These are phyloP conservation scores for Skeletonema costatum DNA, from an alignment of 108 stramenopile genomes.

Conservation along the genomic window DNA sequence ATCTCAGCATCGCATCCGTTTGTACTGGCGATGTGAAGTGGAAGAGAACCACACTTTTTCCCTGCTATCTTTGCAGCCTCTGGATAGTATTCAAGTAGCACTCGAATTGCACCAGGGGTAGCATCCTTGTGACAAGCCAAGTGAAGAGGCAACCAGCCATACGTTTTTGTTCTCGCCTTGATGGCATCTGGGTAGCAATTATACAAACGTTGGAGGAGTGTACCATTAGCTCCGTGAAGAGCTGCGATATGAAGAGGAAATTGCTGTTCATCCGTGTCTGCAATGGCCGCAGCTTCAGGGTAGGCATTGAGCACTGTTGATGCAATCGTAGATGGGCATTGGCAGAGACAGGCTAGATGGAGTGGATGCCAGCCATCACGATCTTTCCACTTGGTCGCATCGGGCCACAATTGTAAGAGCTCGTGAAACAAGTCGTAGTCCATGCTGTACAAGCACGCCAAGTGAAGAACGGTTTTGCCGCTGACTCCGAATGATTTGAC, in stretches of 20 bases:
- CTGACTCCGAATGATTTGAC: slow-evolving; percentile 50
- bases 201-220: slow-evolving; percentile 36
- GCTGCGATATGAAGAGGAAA: slow-evolving; percentile 53
- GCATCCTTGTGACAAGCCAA: slow-evolving; percentile 50
- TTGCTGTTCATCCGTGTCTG: slow-evolving; percentile 38
- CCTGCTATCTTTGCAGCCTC: slow-evolving; percentile 38
- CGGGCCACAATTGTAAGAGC: slow-evolving; percentile 36
- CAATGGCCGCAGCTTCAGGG: slow-evolving; percentile 47
- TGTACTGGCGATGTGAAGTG: slow-evolving; percentile 41
- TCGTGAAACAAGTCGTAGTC: slow-evolving; percentile 42
- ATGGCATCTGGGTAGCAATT: slow-evolving; percentile 52
- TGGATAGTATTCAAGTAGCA: slow-evolving; percentile 39
- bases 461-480: slow-evolving; percentile 52
- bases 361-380: slow-evolving; percentile 52
- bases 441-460: slow-evolving; percentile 40
- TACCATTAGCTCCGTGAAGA: slow-evolving; percentile 36
- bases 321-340: slow-evolving; percentile 36
- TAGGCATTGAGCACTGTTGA: slow-evolving; percentile 43
- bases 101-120: slow-evolving; percentile 33
- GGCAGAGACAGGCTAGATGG: slow-evolving; percentile 44
- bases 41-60: slow-evolving; percentile 46
- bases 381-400: slow-evolving; percentile 51
- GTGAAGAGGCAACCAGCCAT: slow-evolving; percentile 53
- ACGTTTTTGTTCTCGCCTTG: slow-evolving; percentile 28
- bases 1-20: slow-evolving; percentile 44